phyloP scores from a whole-genome alignment of 306 rosid genomes.

The Crotalaria pallida region DNA sequence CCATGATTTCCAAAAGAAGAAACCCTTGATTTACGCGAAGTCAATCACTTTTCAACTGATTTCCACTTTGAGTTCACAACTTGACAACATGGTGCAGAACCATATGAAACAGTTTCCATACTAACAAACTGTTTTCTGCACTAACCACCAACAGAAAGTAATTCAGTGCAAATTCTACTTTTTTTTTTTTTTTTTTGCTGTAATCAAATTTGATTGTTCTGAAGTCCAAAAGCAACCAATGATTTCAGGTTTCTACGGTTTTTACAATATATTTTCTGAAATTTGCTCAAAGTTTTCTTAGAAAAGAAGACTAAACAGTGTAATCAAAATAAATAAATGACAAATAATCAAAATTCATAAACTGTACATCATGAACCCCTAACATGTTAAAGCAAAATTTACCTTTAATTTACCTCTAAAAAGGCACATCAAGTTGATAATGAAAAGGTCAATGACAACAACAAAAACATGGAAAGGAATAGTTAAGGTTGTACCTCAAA shows the following conservation, averaged over 20 bases:
- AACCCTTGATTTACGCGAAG: slow-evolving; percentile 33
- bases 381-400: background rate
- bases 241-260: too few relatives aligned
- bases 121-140: slow-evolving; percentile 37
- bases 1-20: slow-evolving; percentile 30
- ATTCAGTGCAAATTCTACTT: slow-evolving; percentile 23
- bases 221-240: background rate
- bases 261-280: too few relatives aligned
- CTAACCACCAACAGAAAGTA: slow-evolving; percentile 5
- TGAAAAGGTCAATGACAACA: too few relatives aligned
- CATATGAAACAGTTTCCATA: slow-evolving; percentile 72
- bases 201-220: background rate
- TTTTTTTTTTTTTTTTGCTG: background rate
- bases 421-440: too few relatives aligned
- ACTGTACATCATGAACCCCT: background rate
- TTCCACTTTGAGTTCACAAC: slow-evolving; percentile 37
- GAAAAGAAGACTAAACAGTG: background rate
- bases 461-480: too few relatives aligned
- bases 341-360: background rate
- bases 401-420: slow-evolving; percentile 13
- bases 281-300: background rate
- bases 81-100: slow-evolving; percentile 45
- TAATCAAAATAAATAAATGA: too few relatives aligned
- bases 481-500: too few relatives aligned
- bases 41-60: slow-evolving; percentile 31